Evolutionary conservation across 345 rosid genomes (phyloP).

Genomic region (Eucalyptus curtisii): DNA sequence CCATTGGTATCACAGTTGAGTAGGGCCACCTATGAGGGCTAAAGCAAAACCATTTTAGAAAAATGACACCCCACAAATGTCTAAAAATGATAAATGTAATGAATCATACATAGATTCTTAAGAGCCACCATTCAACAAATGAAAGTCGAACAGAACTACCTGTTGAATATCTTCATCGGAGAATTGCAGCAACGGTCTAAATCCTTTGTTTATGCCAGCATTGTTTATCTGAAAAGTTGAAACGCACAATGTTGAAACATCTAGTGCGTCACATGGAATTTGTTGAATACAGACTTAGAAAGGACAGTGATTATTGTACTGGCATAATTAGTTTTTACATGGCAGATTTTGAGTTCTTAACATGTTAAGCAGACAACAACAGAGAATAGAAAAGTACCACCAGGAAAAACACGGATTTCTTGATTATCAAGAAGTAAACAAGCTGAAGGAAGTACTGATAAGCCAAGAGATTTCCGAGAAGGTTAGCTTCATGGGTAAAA

Average conservation of each 20-base stretch:
- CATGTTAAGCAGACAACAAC: not conserved
- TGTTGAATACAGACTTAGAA: not conserved
- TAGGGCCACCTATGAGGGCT: not conserved
- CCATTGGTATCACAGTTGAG: not conserved
- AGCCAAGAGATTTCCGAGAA: not conserved
- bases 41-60: not conserved
- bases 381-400: not conserved
- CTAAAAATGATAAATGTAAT: not conserved
- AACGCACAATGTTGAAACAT: not conserved
- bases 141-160: slow-evolving; percentile 12
- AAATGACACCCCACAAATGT: not conserved
- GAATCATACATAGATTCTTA: not conserved
- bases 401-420: not conserved
- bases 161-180: slow-evolving; percentile 79
- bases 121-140: not conserved
- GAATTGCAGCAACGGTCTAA: slow-evolving; percentile 80
- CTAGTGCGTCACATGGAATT: not conserved
- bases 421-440: not conserved
- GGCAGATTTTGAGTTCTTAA: not conserved
- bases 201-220: slow-evolving; percentile 93
- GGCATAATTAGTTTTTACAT: not conserved
- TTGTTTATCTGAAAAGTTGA: slow-evolving; percentile 58
- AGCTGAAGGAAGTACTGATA: not conserved
- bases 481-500: not conserved
- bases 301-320: not conserved